A percentile compares a stretch with the other conserved stretches of the same genome.
These are phyloP conservation scores for Vigna radiata DNA, from an alignment of 306 rosid genomes.

Conservation along the genomic window DNA sequence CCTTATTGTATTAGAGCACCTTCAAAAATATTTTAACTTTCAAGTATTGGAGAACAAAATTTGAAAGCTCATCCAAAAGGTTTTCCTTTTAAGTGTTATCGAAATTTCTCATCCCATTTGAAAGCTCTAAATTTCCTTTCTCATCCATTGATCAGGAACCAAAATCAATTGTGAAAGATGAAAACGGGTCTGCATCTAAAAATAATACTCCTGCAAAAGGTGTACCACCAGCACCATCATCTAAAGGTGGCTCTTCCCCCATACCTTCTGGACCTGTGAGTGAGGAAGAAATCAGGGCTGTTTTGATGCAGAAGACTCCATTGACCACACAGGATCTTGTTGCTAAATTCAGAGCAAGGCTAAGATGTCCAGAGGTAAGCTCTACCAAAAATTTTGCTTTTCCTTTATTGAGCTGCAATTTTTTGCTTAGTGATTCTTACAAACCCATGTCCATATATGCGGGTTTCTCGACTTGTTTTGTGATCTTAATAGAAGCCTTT, in stretches of 20 bases:
- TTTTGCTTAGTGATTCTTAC: neutral
- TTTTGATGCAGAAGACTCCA: conserved; percentile 72
- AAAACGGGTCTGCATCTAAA: conserved; percentile 56
- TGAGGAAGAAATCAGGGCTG: conserved; percentile 87
- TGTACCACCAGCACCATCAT: conserved; percentile 43
- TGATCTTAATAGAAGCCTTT: conserved; percentile 4
- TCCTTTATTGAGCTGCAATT: neutral
- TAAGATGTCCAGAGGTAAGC: conserved; percentile 67
- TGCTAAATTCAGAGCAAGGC: conserved; percentile 74
- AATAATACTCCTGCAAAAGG: conserved; percentile 60
- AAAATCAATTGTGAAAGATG: conserved; percentile 64
- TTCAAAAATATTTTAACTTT: neutral
- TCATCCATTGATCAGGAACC: conserved; percentile 57
- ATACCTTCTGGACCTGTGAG: conserved; percentile 69
- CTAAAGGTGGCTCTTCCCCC: conserved; percentile 51
- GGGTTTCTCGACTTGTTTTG: neutral
- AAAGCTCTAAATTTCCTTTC: neutral
- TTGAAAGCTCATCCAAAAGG: neutral
- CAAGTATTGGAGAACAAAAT: neutral
- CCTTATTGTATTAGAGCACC: neutral
- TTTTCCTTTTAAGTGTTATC: neutral
- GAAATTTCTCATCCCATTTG: conserved; percentile 17
- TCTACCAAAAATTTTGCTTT: neutral
- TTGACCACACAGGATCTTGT: conserved; percentile 89
- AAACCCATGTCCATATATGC: neutral